Evolutionary conservation across 108 stramenopile species (phyloP).

Genomic region (Nitzschia sp.): DNA sequence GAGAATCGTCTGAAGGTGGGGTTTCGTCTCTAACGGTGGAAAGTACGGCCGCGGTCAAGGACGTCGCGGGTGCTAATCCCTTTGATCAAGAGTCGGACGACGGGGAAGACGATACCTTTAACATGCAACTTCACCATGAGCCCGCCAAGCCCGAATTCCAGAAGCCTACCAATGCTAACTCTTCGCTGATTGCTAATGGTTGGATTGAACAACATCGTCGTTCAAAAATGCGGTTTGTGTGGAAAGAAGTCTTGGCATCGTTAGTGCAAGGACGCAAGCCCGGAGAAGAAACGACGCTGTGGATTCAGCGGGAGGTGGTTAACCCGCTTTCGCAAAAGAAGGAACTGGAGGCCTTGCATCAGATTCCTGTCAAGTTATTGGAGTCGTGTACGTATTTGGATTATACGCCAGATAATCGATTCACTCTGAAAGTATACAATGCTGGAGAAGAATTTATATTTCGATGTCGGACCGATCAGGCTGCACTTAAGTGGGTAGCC

Average conservation of each 20-base stretch:
- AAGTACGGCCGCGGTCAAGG: constrained; percentile 2
- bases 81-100: background rate
- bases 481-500: constrained; percentile 76
- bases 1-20: background rate
- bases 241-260: constrained; percentile 85
- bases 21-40: background rate
- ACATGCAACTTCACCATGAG: background rate
- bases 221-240: constrained; percentile 77
- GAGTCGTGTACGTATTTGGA: constrained; percentile 71
- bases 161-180: constrained; percentile 66
- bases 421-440: constrained; percentile 78
- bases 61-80: background rate
- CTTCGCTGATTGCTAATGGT: constrained; percentile 77
- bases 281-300: constrained; percentile 86
- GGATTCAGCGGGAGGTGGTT: constrained; percentile 84
- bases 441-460: constrained; percentile 82
- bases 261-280: constrained; percentile 74
- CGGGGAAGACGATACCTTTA: background rate
- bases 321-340: constrained; percentile 56
- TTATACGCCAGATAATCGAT: constrained; percentile 72
- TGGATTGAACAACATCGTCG: constrained; percentile 90
- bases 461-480: constrained; percentile 58
- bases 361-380: constrained; percentile 83
- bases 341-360: constrained; percentile 83
- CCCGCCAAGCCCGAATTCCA: constrained; percentile 65